Percentiles rank a stretch among this genome's conserved stretches.
phyloP scores from a whole-genome alignment of 371 early-diverging fungal genomes.

The Actinomucor elegans region DNA sequence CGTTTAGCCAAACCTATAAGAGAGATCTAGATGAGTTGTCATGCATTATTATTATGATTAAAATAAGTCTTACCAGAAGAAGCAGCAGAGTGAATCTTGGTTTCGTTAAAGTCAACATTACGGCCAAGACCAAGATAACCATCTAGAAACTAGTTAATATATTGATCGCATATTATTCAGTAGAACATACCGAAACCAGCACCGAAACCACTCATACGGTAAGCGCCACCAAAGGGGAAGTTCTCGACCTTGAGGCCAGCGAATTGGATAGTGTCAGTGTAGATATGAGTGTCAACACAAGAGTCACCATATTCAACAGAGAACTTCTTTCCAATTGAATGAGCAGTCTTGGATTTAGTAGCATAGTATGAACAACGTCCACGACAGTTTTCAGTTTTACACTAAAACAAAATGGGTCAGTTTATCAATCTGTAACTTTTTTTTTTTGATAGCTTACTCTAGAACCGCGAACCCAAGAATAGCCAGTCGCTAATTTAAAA shows the following conservation, averaged over 20 bases:
- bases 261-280: constrained; percentile 41
- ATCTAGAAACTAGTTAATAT: constrained; percentile 16
- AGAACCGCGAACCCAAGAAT: constrained; percentile 53
- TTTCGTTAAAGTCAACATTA: constrained; percentile 31
- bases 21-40: too few species aligned
- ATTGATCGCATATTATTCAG: background rate
- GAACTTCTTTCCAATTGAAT: constrained; percentile 32
- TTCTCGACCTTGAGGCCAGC: constrained; percentile 31
- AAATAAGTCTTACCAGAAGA: constrained; percentile 4
- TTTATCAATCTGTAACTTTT: background rate
- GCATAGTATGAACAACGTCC: constrained; percentile 47
- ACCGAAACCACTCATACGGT: constrained; percentile 46
- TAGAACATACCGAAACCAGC: constrained; percentile 39
- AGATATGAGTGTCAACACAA: constrained; percentile 44
- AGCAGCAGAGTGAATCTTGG: constrained; percentile 21
- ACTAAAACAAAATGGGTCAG: constrained; percentile 21
- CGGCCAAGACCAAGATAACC: constrained; percentile 51
- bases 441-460: constrained; percentile 23
- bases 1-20: constrained; percentile 29
- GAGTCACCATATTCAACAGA: constrained; percentile 46
- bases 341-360: constrained; percentile 28
- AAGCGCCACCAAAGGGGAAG: constrained; percentile 48
- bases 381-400: constrained; percentile 47
- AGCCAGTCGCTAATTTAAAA: constrained; percentile 42
- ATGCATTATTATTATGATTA: too few species aligned